Conservation (phyloP, 495 filamentous ascomycete species). For the Xylaria grammica region DNA sequence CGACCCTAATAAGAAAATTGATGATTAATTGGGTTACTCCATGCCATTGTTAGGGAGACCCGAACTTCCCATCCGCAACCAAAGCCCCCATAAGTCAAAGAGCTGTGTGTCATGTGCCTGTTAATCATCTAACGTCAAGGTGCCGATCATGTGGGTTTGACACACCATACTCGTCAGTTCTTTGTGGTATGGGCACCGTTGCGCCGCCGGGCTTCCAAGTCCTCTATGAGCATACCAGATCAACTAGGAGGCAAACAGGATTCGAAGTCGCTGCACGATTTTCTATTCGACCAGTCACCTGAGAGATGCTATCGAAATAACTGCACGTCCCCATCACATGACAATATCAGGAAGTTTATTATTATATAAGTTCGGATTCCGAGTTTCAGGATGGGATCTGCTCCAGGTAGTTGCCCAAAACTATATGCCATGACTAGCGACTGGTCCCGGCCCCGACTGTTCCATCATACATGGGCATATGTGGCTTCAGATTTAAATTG, state of each 20-base stretch:
- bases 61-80: neutral
- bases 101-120: neutral
- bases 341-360: neutral
- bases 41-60: neutral
- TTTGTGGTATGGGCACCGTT: neutral
- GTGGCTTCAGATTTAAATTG: neutral
- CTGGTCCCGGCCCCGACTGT: neutral
- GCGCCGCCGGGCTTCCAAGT: neutral
- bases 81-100: neutral
- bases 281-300: neutral
- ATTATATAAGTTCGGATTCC: neutral
- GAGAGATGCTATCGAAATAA: neutral
- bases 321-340: neutral
- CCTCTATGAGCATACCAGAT: neutral
- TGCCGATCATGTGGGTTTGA: neutral
- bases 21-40: neutral
- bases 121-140: neutral
- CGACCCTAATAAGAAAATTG: neutral
- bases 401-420: neutral
- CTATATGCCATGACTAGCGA: conserved; percentile 1
- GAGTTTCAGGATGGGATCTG: conserved; percentile 1
- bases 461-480: neutral
- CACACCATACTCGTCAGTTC: neutral
- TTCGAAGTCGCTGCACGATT: neutral
- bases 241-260: no score